Evolutionary conservation across 768 basidiomycete genomes (phyloP).

Genomic region (Suillus variegatus): DNA sequence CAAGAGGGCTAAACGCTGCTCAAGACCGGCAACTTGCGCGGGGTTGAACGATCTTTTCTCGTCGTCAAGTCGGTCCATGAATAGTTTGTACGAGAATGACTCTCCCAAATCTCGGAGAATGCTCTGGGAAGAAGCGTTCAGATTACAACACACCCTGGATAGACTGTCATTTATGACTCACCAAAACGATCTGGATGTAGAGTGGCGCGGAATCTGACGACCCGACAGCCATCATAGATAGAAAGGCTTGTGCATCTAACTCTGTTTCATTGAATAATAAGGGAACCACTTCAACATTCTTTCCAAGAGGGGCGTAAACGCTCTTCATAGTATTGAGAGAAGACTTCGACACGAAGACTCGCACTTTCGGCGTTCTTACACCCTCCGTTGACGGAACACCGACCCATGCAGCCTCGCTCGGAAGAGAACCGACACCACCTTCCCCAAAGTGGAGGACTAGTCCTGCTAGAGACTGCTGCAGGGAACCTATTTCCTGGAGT

Average conservation of each 20-base stretch:
- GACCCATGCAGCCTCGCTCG: conserved; percentile 61
- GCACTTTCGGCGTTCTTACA: conserved; percentile 20
- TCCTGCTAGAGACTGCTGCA: conserved; percentile 52
- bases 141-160: conserved; percentile 2
- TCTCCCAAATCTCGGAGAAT: conserved; percentile 59
- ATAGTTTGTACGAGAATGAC: conserved; percentile 45
- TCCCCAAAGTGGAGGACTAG: conserved; percentile 64
- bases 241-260: conserved; percentile 57
- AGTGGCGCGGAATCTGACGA: conserved; percentile 54
- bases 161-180: conserved; percentile 29
- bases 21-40: conserved; percentile 48
- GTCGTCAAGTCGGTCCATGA: conserved; percentile 42
- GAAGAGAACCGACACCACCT: conserved; percentile 50
- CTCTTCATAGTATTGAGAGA: conserved; percentile 51
- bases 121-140: conserved; percentile 33
- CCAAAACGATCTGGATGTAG: conserved; percentile 63
- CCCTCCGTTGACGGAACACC: conserved; percentile 27
- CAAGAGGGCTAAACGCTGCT: conserved; percentile 56
- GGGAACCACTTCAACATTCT: conserved; percentile 45
- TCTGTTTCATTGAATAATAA: conserved; percentile 52
- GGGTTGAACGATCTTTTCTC: conserved; percentile 50
- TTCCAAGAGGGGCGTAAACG: conserved; percentile 48
- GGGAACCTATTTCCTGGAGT: conserved; percentile 44
- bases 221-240: conserved; percentile 66
- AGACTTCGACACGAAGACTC: conserved; percentile 53